Percentiles rank a stretch among this genome's conserved stretches.
These are phyloP conservation scores for Ceratobasidium sp. DNA, from an alignment of 1,284 basidiomycete species.

Conservation along the genomic window DNA sequence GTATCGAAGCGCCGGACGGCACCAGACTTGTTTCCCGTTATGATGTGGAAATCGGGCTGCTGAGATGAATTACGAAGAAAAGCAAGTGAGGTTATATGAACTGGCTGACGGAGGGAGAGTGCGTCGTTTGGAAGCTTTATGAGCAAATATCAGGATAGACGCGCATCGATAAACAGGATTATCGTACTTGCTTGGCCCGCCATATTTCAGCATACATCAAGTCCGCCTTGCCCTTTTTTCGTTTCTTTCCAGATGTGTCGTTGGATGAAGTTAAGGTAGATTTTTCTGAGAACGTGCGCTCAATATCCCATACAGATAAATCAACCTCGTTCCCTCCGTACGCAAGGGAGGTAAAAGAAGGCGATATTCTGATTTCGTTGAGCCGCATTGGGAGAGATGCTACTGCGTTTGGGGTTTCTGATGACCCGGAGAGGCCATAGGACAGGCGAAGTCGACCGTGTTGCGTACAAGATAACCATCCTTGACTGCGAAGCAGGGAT, in stretches of 20 bases:
- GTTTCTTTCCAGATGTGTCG: conserved; percentile 56
- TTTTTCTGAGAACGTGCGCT: conserved; percentile 63
- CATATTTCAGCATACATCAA: conserved; percentile 76
- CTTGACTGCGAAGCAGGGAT: conserved; percentile 49
- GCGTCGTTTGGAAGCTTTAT: conserved; percentile 77
- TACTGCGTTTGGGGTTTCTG: conserved; percentile 44
- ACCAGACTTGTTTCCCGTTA: conserved; percentile 79
- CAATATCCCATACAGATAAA: conserved; percentile 80
- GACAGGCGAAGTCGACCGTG: conserved; percentile 70
- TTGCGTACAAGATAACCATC: conserved; percentile 65
- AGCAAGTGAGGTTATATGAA: conserved; percentile 75
- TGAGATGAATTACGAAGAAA: conserved; percentile 56
- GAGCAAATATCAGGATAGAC: neutral
- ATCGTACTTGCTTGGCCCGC: conserved; percentile 76
- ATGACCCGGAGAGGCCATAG: conserved; percentile 45
- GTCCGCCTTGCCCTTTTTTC: conserved; percentile 61
- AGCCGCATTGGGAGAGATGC: conserved; percentile 67
- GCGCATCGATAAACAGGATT: neutral
- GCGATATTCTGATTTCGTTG: conserved; percentile 68
- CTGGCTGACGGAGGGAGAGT: conserved; percentile 79
- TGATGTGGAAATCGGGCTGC: conserved; percentile 60
- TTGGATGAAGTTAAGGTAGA: conserved; percentile 39
- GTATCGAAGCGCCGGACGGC: conserved; percentile 83
- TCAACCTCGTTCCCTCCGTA: conserved; percentile 91
- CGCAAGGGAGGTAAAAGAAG: conserved; percentile 65